These are phyloP conservation scores for Calcarisporium arbuscula DNA, from an alignment of 2,329 filamentous ascomycete genomes.

Conservation along the genomic window DNA sequence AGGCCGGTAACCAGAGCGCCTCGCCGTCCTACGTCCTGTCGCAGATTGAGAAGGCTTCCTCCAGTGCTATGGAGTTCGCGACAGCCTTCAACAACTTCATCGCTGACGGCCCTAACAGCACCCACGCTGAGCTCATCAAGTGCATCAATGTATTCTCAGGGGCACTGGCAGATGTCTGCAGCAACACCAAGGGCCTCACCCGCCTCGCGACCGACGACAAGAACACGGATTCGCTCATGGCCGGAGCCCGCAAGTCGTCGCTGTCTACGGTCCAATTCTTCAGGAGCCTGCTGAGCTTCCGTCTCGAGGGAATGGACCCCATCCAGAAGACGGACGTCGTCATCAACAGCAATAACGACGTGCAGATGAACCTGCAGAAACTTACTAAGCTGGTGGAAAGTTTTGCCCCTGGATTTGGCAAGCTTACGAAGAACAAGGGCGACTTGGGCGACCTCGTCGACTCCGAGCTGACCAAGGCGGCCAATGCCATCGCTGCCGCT, in stretches of 20 bases:
- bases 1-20: slow-evolving; percentile 96
- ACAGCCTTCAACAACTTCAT: slow-evolving; percentile 99
- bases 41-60: slow-evolving; percentile 93
- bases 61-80: slow-evolving; percentile 92
- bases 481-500: slow-evolving; percentile 89
- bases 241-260: slow-evolving; percentile 76
- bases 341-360: slow-evolving; percentile 94
- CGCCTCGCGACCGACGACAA: slow-evolving; percentile 93
- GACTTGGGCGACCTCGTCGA: slow-evolving; percentile 93
- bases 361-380: slow-evolving; percentile 87
- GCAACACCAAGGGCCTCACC: slow-evolving; percentile 92
- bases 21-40: slow-evolving; percentile 92
- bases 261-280: slow-evolving; percentile 90
- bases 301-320: slow-evolving; percentile 82
- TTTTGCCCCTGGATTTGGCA: slow-evolving; percentile 81
- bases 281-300: slow-evolving; percentile 87
- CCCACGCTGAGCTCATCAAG: slow-evolving; percentile 86
- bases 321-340: slow-evolving; percentile 95
- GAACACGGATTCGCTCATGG: slow-evolving; percentile 80
- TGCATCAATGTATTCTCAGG: slow-evolving; percentile 86
- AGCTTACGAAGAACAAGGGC: slow-evolving; percentile 70
- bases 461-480: slow-evolving; percentile 83
- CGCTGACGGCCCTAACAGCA: slow-evolving; percentile 87
- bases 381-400: slow-evolving; percentile 89
- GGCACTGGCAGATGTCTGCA: slow-evolving; percentile 86